A percentile compares a stretch with the other conserved stretches of the same genome.
Conservation (phyloP, 1,284 basidiomycete genomes). For the Ustilago shanxiensis region DNA sequence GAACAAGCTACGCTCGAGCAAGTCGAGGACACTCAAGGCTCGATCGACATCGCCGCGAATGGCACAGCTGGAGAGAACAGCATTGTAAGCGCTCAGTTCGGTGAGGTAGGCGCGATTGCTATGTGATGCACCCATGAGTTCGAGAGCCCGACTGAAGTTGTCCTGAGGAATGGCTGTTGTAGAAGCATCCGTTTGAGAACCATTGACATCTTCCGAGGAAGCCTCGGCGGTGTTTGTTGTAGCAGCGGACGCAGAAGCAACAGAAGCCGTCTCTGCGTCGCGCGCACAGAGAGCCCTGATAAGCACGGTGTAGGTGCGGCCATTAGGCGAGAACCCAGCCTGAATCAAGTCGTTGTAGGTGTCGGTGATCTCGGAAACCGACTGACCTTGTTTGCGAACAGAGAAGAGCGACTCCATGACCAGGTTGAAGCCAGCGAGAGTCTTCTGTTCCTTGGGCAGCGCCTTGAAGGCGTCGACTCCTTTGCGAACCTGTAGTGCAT, state of each 20-base stretch:
- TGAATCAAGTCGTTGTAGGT: constrained; percentile 83
- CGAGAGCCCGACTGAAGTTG: constrained; percentile 72
- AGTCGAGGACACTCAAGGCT: constrained; percentile 79
- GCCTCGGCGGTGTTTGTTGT: neutral
- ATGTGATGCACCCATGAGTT: constrained; percentile 74
- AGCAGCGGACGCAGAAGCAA: neutral
- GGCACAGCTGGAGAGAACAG: constrained; percentile 79
- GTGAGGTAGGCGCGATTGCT: constrained; percentile 70
- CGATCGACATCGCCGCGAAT: constrained; percentile 76
- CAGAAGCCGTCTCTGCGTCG: constrained; percentile 75
- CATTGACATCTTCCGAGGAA: neutral
- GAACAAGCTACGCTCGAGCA: constrained; percentile 75
- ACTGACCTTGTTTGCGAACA: constrained; percentile 74
- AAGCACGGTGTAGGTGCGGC: constrained; percentile 78
- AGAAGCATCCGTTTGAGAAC: constrained; percentile 11
- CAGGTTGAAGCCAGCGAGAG: constrained; percentile 76
- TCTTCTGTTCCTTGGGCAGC: constrained; percentile 53
- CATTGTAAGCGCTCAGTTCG: constrained; percentile 73
- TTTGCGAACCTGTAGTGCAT: constrained; percentile 20
- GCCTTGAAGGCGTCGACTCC: constrained; percentile 54
- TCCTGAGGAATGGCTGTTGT: constrained; percentile 68
- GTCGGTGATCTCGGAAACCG: constrained; percentile 77
- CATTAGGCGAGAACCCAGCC: constrained; percentile 78
- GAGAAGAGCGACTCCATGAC: constrained; percentile 76
- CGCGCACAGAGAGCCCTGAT: constrained; percentile 80